Conservation (phyloP, 768 basidiomycete genomes). For the Saitozyma podzolica region DNA sequence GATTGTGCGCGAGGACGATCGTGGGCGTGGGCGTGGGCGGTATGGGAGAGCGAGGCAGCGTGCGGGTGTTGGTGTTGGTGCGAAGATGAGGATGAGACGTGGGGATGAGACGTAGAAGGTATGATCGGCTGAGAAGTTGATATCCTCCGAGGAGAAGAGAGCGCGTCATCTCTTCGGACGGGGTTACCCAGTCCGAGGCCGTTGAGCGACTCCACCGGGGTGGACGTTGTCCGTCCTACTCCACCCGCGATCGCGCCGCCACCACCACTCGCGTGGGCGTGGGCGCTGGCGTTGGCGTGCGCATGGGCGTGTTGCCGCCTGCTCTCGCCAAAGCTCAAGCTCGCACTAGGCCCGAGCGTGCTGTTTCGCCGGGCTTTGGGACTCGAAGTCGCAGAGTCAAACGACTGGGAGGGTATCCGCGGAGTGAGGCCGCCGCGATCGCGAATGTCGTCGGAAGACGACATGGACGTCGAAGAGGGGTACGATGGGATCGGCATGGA, state of each 20-base stretch:
- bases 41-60: conserved; percentile 1
- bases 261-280: too few relatives aligned
- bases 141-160: conserved; percentile 38
- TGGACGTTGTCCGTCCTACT: too few relatives aligned
- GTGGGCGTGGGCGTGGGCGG: neutral
- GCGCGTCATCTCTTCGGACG: conserved; percentile 18
- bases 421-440: neutral
- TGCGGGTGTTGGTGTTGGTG: neutral
- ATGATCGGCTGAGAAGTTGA: conserved; percentile 21
- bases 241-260: too few relatives aligned
- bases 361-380: conserved; percentile 7
- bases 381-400: conserved; percentile 4
- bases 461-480: conserved; percentile 9
- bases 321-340: neutral
- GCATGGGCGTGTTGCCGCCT: neutral
- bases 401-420: neutral
- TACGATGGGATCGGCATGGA: conserved; percentile 2
- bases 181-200: conserved; percentile 19
- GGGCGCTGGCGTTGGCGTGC: too few relatives aligned
- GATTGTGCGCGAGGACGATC: neutral
- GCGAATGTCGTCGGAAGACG: neutral
- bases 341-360: neutral
- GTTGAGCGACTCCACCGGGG: neutral
- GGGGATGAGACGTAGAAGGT: conserved; percentile 5
- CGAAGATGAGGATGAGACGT: neutral